Percentiles rank a stretch among this genome's conserved stretches.
Evolutionary conservation across 306 rosid genomes (phyloP).

Genomic region (Sindora glabra): DNA sequence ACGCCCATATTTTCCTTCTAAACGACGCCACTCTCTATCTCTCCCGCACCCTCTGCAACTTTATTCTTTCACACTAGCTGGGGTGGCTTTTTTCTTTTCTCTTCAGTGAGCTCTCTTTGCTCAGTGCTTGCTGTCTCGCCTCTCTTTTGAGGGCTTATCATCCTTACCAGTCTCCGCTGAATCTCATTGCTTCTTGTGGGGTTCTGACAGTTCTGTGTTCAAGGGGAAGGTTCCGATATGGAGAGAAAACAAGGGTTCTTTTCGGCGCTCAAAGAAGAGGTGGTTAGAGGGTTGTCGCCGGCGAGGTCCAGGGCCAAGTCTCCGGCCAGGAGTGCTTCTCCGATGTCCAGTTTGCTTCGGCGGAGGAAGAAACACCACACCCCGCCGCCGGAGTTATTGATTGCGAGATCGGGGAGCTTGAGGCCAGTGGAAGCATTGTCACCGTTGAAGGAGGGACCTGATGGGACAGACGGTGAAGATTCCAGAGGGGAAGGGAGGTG

Average conservation of each 20-base stretch:
- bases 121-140: too few species aligned
- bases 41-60: not conserved
- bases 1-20: not conserved
- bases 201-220: not conserved
- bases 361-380: constrained; percentile 60
- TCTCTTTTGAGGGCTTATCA: too few species aligned
- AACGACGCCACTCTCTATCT: not conserved
- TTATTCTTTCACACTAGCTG: not conserved
- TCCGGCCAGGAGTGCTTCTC: constrained; percentile 60
- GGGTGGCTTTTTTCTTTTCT: not conserved
- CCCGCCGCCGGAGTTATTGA: constrained; percentile 47
- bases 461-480: constrained; percentile 57
- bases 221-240: constrained; percentile 31
- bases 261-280: constrained; percentile 72
- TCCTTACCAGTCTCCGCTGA: not conserved
- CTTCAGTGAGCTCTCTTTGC: not conserved
- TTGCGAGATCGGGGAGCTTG: constrained; percentile 84
- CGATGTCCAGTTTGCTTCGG: constrained; percentile 61
- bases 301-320: constrained; percentile 66
- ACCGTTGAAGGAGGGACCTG: constrained; percentile 96
- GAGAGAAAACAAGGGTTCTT: constrained; percentile 90
- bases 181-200: not conserved
- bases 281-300: constrained; percentile 82
- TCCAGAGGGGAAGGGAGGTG: constrained; percentile 72
- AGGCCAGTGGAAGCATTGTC: constrained; percentile 83